Conservation (phyloP, 441 rosid species). For the Omphalea diandra region DNA sequence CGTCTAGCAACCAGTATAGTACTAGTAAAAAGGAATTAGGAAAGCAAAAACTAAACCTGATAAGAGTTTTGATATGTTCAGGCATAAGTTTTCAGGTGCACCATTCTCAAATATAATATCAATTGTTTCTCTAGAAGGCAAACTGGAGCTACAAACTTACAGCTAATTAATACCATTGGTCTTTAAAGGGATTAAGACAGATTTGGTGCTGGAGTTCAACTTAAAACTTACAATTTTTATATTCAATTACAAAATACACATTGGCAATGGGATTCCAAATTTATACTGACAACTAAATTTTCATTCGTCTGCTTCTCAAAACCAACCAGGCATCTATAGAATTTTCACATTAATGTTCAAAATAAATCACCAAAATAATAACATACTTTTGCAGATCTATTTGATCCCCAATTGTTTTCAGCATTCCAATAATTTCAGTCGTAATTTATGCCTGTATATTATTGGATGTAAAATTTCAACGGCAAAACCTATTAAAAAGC, state of each 20-base stretch:
- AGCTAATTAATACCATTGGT: not conserved
- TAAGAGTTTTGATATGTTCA: not conserved
- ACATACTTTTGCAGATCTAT: not conserved
- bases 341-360: not conserved
- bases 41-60: not conserved
- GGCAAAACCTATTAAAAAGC: not conserved
- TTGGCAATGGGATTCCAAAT: too few species aligned
- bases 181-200: not conserved
- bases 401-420: not conserved
- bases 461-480: not conserved
- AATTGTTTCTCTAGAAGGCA: not conserved
- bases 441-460: not conserved
- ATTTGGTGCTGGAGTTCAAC: not conserved
- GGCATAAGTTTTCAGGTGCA: not conserved
- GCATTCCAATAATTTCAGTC: not conserved
- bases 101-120: not conserved
- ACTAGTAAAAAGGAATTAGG: not conserved
- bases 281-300: not conserved
- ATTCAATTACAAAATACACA: not conserved
- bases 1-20: not conserved
- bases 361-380: not conserved
- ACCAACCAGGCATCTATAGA: not conserved
- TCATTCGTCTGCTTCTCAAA: not conserved
- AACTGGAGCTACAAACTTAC: not conserved
- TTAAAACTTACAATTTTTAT: not conserved